Base-by-base conservation (phyloP, 202 grass and related monocot species). In the Digitaria exilis region DNA sequence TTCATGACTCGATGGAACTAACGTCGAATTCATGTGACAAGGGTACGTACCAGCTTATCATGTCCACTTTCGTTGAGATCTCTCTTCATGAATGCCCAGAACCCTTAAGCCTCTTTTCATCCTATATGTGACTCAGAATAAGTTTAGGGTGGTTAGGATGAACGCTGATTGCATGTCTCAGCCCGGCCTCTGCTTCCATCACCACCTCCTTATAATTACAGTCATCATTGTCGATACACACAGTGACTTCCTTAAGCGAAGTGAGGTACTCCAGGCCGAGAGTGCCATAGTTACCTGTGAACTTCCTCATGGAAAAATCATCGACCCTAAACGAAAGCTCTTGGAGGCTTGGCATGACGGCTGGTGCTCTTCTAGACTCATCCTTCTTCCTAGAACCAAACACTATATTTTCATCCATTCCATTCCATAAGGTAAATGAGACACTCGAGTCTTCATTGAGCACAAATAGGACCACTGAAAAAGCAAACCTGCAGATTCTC, bases 191-290 rank as follows among this genome's bases (percentile, higher is more conserved):
- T 0, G 60, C 44, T 52, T 67, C 21, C 32, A 31, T 11, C 8
- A 6, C 30, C n/a, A 57, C 13, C 24, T 9, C 17, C 0, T 39
- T 21, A 4, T 14, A 7, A 8, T 9, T 1, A 6, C n/a, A n/a
- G n/a, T 19, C 6, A 0, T 3, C 1, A 39, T 11, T 8, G 1
- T 0, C 0, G 1, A 68, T 0, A 0, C 0, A 0, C 0, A 57
- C 78, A 0, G 0, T 0, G 10, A 31, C 10, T 0, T 24, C 0
- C 2, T 7, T 5, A 16, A 81, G 78, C 11, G 49, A 69, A 60
- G 26, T 60, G 21, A 68, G 35, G 8, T 25, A 14, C 10, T 44
- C 35, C n/a, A 70, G 46, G 22, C 66, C 66, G 2, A 70, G 67
- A 18, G 17, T 46, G 21, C 1, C 60, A 32, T 3, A 18, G 29